Percentiles rank a stretch among this genome's conserved stretches.
These are phyloP conservation scores for Eimeria nieschulzi DNA, from an alignment of 169 alveolate genomes.

Conservation along the genomic window DNA sequence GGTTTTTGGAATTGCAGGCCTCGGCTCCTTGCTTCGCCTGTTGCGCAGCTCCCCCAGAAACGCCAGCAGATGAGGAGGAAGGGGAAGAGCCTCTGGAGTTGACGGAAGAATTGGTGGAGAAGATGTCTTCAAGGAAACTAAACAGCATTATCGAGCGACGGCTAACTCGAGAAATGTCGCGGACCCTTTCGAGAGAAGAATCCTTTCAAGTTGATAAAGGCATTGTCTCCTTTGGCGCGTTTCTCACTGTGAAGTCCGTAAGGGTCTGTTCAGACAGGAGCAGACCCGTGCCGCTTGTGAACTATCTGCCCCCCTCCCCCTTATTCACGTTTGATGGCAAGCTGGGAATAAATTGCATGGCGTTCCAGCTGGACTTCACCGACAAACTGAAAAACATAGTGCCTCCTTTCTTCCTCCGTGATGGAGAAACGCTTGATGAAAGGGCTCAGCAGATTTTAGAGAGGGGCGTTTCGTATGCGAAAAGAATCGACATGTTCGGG, in stretches of 20 bases:
- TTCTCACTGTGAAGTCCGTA: not conserved
- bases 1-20: too few species aligned
- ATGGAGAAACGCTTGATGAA: not conserved
- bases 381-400: not conserved
- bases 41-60: not conserved
- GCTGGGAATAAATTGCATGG: constrained; percentile 7
- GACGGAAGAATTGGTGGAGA: not conserved
- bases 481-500: constrained; percentile 15
- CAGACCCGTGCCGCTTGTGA: not conserved
- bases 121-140: not conserved
- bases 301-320: constrained; percentile 30
- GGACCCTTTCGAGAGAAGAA: not conserved
- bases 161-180: not conserved
- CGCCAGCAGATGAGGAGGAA: not conserved
- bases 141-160: not conserved
- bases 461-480: not conserved
- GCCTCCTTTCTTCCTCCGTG: constrained; percentile 2
- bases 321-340: constrained; percentile 13
- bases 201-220: not conserved
- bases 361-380: not conserved
- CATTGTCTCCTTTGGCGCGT: constrained; percentile 4
- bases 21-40: not conserved
- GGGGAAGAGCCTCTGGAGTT: not conserved
- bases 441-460: not conserved
- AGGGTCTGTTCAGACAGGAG: too few species aligned